Evolutionary conservation across 768 basidiomycete genomes (phyloP).

Genomic region (Lentinus tigrinus): DNA sequence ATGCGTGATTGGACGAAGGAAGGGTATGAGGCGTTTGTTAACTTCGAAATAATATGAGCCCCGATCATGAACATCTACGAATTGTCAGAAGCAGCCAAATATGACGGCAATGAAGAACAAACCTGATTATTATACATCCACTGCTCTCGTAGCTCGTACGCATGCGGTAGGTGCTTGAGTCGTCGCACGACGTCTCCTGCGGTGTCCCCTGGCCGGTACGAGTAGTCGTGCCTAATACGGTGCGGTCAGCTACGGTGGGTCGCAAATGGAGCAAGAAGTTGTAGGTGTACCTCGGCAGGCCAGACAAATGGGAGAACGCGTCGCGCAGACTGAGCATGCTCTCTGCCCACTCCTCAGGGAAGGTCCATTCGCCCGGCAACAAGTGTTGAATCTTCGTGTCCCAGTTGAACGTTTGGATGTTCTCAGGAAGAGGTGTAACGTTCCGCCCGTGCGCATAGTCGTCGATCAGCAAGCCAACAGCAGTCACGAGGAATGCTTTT

Average conservation of each 20-base stretch:
- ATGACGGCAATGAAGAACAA: not conserved
- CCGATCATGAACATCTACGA: slow-evolving; percentile 39
- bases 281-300: slow-evolving; percentile 33
- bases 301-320: slow-evolving; percentile 40
- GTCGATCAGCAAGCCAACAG: slow-evolving; percentile 32
- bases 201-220: slow-evolving; percentile 30
- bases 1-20: slow-evolving; percentile 43
- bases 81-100: not conserved
- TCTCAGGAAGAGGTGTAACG: slow-evolving; percentile 20
- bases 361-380: slow-evolving; percentile 39
- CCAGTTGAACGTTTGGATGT: slow-evolving; percentile 22
- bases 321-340: slow-evolving; percentile 35
- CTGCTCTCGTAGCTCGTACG: slow-evolving; percentile 36
- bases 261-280: too few relatives aligned
- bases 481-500: slow-evolving; percentile 30
- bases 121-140: slow-evolving; percentile 42
- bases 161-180: slow-evolving; percentile 30
- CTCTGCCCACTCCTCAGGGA: slow-evolving; percentile 39
- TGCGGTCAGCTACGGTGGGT: too few relatives aligned
- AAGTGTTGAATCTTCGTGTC: slow-evolving; percentile 31
- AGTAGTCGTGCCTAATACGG: slow-evolving; percentile 39
- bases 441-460: slow-evolving; percentile 32
- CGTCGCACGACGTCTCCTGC: slow-evolving; percentile 22
- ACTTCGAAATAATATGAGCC: slow-evolving; percentile 32
- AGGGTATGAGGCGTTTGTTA: slow-evolving; percentile 32